Percentiles rank a stretch among this genome's conserved stretches.
Conservation (phyloP, 179 eudicot genomes). For the Carnegiea gigantea region DNA sequence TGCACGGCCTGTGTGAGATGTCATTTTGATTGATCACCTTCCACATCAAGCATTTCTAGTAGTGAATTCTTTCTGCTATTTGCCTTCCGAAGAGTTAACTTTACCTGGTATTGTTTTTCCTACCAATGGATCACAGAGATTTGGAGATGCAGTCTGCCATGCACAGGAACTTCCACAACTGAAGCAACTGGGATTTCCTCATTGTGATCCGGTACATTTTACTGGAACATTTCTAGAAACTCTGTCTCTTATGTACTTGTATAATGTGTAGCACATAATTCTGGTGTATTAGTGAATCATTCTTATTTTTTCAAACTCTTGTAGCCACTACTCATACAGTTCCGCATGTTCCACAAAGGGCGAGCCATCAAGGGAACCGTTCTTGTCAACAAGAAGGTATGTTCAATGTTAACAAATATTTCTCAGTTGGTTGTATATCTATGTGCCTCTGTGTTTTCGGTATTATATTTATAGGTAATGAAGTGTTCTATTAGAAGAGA, state of each 20-base stretch:
- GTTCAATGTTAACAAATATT: background rate
- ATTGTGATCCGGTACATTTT: slow-evolving; percentile 44
- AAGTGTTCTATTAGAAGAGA: background rate
- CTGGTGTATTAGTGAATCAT: slow-evolving; percentile 9
- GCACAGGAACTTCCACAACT: slow-evolving; percentile 26
- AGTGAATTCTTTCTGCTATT: background rate
- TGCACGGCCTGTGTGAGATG: no score
- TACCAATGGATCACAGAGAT: slow-evolving; percentile 21
- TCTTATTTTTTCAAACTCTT: slow-evolving; percentile 22
- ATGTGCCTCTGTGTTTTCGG: background rate
- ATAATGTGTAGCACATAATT: background rate
- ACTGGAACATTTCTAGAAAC: background rate
- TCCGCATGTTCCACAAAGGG: slow-evolving; percentile 74
- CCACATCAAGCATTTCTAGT: background rate
- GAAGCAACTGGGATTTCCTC: slow-evolving; percentile 25
- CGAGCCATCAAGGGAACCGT: slow-evolving; percentile 91
- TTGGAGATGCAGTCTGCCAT: slow-evolving; percentile 22
- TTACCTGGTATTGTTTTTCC: background rate
- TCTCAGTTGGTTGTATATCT: background rate
- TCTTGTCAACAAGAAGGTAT: slow-evolving; percentile 72
- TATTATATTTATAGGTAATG: background rate
- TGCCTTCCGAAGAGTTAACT: background rate
- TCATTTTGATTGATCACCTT: no score
- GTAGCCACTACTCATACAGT: slow-evolving; percentile 85
- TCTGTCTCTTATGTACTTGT: slow-evolving; percentile 9